Conservation (phyloP, 208 protist species). For the Trypanosoma cruzi region DNA sequence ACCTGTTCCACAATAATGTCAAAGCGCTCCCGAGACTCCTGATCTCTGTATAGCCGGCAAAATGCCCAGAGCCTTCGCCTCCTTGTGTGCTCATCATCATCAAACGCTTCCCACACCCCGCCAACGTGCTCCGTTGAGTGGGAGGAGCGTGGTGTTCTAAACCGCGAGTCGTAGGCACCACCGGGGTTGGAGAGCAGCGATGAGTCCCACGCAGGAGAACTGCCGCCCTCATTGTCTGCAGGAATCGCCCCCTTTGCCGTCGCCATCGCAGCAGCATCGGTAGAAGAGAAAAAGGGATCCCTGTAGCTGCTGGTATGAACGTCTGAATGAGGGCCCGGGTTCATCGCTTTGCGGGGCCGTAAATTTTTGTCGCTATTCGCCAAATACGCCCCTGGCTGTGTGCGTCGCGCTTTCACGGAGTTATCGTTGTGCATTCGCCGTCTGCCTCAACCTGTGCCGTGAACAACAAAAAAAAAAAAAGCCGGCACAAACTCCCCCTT, state of each 20-base stretch:
- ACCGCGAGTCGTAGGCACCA: not conserved
- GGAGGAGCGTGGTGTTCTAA: not conserved
- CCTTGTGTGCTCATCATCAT: not conserved
- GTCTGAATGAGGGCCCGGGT: too few relatives aligned
- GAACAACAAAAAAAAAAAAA: too few relatives aligned
- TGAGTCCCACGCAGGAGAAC: not conserved
- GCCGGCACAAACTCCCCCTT: too few relatives aligned
- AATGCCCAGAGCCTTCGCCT: constrained; percentile 8
- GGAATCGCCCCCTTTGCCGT: not conserved
- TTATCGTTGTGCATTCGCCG: too few relatives aligned
- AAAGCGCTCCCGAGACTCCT: constrained; percentile 30
- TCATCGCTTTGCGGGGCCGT: too few relatives aligned
- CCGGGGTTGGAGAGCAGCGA: not conserved
- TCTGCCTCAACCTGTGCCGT: too few relatives aligned
- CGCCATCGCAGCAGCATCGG: not conserved
- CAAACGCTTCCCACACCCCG: not conserved
- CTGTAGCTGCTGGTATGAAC: too few relatives aligned
- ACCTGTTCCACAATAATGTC: constrained; percentile 28
- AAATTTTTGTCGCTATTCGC: too few relatives aligned
- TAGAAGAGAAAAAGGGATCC: too few relatives aligned
- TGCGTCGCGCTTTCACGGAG: too few relatives aligned
- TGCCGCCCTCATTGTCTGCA: not conserved
- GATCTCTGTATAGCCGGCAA: constrained; percentile 22
- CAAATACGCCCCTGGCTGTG: too few relatives aligned
- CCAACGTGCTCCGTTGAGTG: not conserved